phyloP scores from a whole-genome alignment of 345 rosid genomes.

The Sisymbrium altissimum region DNA sequence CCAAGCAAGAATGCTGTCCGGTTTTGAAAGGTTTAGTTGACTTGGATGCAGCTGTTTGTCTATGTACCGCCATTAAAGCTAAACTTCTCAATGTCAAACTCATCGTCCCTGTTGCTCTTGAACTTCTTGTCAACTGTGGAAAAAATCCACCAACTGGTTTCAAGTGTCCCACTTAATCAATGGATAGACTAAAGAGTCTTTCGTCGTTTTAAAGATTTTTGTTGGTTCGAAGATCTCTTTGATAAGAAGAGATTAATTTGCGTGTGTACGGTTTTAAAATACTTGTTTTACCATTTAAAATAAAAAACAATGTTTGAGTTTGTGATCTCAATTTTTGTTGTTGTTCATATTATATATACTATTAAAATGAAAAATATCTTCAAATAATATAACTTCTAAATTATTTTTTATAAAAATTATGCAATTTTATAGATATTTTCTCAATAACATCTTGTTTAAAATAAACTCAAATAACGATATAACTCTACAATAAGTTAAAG shows the following conservation, averaged over 20 bases:
- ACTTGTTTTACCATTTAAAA: not conserved
- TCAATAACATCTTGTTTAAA: too few relatives aligned
- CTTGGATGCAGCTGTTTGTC: slow-evolving; percentile 78
- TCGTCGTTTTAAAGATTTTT: not conserved
- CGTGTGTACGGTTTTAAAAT: not conserved
- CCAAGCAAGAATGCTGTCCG: slow-evolving; percentile 71
- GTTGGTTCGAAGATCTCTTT: not conserved
- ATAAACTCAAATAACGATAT: too few relatives aligned
- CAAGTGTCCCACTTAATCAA: slow-evolving; percentile 38
- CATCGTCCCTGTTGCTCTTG: slow-evolving; percentile 66
- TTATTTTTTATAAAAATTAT: too few relatives aligned
- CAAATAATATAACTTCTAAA: not conserved
- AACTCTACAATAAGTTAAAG: too few relatives aligned
- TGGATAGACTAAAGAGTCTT: not conserved
- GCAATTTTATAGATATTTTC: not conserved
- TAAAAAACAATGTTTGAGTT: not conserved
- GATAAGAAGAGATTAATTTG: not conserved
- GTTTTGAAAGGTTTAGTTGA: slow-evolving; percentile 61
- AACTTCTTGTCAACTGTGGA: slow-evolving; percentile 74
- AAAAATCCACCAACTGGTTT: slow-evolving; percentile 66
- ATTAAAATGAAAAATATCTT: not conserved
- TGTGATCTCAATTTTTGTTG: not conserved
- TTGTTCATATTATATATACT: not conserved
- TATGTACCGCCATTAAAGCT: slow-evolving; percentile 68
- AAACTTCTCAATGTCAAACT: slow-evolving; percentile 66